phyloP scores from a whole-genome alignment of 192 early-diverging fungal genomes.

The Coemansia sp. region DNA sequence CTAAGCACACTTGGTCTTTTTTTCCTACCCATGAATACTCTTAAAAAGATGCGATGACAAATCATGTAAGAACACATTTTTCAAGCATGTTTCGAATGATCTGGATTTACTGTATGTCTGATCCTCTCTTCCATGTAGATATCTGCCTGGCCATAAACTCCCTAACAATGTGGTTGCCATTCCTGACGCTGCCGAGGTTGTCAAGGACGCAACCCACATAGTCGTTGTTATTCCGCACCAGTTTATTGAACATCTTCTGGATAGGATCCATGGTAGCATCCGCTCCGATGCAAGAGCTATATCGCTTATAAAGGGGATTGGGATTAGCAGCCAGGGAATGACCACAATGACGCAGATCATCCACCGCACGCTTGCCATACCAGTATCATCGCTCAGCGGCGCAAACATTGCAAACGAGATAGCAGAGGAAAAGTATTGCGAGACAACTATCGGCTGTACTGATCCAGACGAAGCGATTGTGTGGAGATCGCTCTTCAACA shows the following conservation, averaged over 20 bases:
- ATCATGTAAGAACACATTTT: neutral
- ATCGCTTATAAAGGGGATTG: conserved; percentile 94
- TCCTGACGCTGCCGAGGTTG: conserved; percentile 77
- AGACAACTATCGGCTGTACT: conserved; percentile 87
- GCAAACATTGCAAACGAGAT: conserved; percentile 98
- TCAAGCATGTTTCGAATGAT: neutral
- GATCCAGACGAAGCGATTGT: conserved; percentile 70
- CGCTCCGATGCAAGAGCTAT: conserved; percentile 77
- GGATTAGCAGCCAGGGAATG: conserved; percentile 72
- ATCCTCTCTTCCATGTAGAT: conserved; percentile 27
- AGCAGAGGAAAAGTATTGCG: conserved; percentile 91
- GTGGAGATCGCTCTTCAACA: conserved; percentile 83
- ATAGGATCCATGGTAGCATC: conserved; percentile 63
- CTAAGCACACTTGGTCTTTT: too few relatives aligned
- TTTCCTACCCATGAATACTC: too few relatives aligned
- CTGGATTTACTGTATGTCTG: neutral
- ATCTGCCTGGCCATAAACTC: conserved; percentile 82
- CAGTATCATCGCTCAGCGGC: conserved; percentile 83
- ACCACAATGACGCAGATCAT: conserved; percentile 82
- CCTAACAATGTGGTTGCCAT: conserved; percentile 85
- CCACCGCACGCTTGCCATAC: conserved; percentile 72
- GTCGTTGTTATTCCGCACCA: conserved; percentile 96
- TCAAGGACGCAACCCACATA: conserved; percentile 82
- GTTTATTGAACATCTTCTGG: conserved; percentile 82
- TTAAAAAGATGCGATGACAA: too few relatives aligned